These are phyloP conservation scores for Eimeria tenella DNA, from an alignment of 169 alveolate species.

Conservation along the genomic window DNA sequence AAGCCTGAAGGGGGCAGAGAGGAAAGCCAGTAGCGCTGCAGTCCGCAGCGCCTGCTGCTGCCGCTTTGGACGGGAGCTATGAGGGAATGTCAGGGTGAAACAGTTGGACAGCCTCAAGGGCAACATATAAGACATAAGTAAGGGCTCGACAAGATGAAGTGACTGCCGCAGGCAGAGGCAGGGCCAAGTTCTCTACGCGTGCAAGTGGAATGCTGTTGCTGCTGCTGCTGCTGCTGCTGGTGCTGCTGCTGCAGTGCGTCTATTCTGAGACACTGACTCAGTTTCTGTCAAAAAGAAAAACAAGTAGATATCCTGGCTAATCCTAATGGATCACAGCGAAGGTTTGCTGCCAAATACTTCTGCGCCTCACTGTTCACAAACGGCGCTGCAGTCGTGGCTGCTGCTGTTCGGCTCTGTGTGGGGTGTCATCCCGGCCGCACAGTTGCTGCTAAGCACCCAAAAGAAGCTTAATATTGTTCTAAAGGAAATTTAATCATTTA, in stretches of 20 bases:
- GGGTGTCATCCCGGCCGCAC: constrained; percentile 16
- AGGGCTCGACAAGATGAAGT: not conserved
- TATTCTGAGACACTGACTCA: no score
- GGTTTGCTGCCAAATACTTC: no score
- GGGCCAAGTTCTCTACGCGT: not conserved
- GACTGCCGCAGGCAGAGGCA: no score
- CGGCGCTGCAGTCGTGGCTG: no score
- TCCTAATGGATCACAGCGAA: no score
- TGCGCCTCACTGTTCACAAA: no score
- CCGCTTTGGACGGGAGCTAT: not conserved
- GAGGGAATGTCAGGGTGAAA: constrained; percentile 24
- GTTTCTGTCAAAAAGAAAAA: no score
- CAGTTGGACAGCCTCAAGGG: not conserved
- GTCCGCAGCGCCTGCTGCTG: not conserved
- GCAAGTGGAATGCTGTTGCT: not conserved
- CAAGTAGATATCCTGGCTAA: no score
- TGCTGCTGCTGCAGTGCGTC: not conserved
- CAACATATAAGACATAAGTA: constrained; percentile 8
- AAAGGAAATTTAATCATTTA: no score
- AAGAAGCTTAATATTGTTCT: not conserved
- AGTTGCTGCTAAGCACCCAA: not conserved
- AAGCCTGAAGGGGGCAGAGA: not conserved
- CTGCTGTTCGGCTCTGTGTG: not conserved
- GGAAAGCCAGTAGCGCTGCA: not conserved
- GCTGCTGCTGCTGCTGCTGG: not conserved